A percentile compares a stretch with the other conserved stretches of the same genome.
phyloP scores from a whole-genome alignment of 2,329 filamentous ascomycete genomes.

The Xylaria sp. region DNA sequence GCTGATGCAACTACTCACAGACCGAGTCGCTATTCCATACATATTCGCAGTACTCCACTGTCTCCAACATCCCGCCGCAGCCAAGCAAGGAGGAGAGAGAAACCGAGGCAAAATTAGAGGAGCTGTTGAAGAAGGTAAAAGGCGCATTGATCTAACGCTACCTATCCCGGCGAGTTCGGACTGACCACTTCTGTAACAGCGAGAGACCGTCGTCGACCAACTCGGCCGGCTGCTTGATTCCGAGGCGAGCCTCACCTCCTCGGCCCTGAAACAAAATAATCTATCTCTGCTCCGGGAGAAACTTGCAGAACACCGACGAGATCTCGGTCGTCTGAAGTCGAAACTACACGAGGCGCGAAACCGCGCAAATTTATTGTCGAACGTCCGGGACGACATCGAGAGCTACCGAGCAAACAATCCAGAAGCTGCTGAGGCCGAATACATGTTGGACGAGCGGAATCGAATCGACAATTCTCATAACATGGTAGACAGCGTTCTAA shows the following conservation, averaged over 20 bases:
- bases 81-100: conserved; percentile 83
- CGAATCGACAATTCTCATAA: conserved; percentile 88
- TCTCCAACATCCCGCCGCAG: conserved; percentile 78
- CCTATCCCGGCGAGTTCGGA: not conserved
- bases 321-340: conserved; percentile 75
- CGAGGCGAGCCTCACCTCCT: conserved; percentile 83
- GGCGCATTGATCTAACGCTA: not conserved
- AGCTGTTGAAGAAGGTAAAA: conserved; percentile 79
- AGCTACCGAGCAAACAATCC: conserved; percentile 85
- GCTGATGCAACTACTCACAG: conserved; percentile 50
- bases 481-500: conserved; percentile 87
- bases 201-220: conserved; percentile 80
- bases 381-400: conserved; percentile 90
- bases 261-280: conserved; percentile 96
- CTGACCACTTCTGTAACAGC: conserved; percentile 55
- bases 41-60: conserved; percentile 89
- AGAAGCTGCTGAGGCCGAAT: conserved; percentile 85
- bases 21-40: conserved; percentile 83
- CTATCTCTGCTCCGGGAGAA: conserved; percentile 90
- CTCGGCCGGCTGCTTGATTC: conserved; percentile 90
- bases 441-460: conserved; percentile 90
- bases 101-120: conserved; percentile 81
- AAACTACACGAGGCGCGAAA: conserved; percentile 80
- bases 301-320: conserved; percentile 82
- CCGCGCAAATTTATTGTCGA: conserved; percentile 86